Evolutionary conservation across 176 grass and related monocot species (phyloP).

Genomic region (Oryza coarctata): DNA sequence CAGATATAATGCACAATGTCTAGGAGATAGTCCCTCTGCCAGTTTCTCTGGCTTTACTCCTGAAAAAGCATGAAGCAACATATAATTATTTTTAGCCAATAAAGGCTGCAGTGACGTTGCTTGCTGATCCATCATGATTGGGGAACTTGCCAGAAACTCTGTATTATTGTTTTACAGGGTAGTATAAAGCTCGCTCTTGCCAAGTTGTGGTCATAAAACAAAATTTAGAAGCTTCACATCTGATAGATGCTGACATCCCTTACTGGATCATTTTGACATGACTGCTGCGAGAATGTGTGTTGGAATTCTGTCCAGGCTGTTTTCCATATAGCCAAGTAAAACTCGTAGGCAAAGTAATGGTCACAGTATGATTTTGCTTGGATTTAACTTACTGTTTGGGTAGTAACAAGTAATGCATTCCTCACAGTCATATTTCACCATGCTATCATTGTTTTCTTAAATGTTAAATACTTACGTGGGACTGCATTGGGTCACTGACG

Average conservation of each 20-base stretch:
- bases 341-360: neutral
- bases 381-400: no score
- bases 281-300: neutral
- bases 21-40: slow-evolving; percentile 77
- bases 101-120: neutral
- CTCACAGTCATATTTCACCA: no score
- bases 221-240: neutral
- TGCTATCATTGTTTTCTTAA: no score
- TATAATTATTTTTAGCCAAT: slow-evolving; percentile 21
- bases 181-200: neutral
- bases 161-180: neutral
- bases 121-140: neutral
- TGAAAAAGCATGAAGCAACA: slow-evolving; percentile 29
- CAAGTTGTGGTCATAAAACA: neutral
- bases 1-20: slow-evolving; percentile 94
- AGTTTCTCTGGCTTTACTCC: slow-evolving; percentile 79
- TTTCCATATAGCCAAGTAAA: slow-evolving; percentile 7
- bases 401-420: no score
- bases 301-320: neutral
- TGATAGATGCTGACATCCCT: neutral
- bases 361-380: neutral
- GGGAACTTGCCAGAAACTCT: neutral
- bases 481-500: no score
- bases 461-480: no score
- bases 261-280: neutral